Percentiles rank a stretch among this genome's conserved stretches.
Evolutionary conservation across 2,329 filamentous ascomycete genomes (phyloP).

Genomic region (Cadophora sp.): DNA sequence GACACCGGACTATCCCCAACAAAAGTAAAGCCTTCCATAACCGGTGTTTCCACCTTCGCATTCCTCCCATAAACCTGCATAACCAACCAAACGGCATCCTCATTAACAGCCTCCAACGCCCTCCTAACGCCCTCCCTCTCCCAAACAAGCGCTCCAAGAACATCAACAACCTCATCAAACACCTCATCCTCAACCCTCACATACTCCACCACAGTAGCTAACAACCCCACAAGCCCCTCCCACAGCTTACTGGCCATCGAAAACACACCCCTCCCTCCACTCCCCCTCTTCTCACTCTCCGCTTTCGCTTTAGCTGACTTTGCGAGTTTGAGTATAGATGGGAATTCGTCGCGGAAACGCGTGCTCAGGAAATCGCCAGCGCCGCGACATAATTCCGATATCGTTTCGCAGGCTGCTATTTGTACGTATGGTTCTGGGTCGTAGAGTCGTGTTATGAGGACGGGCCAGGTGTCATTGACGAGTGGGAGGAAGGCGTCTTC

Average conservation of each 20-base stretch:
- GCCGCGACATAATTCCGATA: constrained; percentile 71
- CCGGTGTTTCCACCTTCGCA: constrained; percentile 48
- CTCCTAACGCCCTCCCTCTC: constrained; percentile 56
- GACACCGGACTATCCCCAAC: neutral
- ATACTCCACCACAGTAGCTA: constrained; percentile 66
- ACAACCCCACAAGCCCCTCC: constrained; percentile 64
- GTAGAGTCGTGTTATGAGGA: constrained; percentile 71
- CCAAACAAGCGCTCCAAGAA: constrained; percentile 61
- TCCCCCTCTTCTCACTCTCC: constrained; percentile 45
- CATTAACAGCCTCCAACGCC: constrained; percentile 69
- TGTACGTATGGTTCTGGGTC: constrained; percentile 73
- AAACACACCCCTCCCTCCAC: constrained; percentile 60
- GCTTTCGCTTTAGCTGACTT: constrained; percentile 48
- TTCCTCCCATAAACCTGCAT: constrained; percentile 45
- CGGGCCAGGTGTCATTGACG: constrained; percentile 90
- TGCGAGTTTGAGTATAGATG: constrained; percentile 60
- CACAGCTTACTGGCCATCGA: constrained; percentile 68
- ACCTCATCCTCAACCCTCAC: constrained; percentile 71
- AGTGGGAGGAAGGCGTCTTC: constrained; percentile 87
- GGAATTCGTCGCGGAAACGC: constrained; percentile 78
- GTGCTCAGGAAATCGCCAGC: constrained; percentile 83
- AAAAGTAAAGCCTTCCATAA: constrained; percentile 52
- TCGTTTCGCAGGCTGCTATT: constrained; percentile 71
- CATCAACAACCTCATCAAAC: constrained; percentile 73
- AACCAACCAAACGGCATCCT: constrained; percentile 79